phyloP scores from a whole-genome alignment of 495 filamentous ascomycete species.

The Penicillium soppii region DNA sequence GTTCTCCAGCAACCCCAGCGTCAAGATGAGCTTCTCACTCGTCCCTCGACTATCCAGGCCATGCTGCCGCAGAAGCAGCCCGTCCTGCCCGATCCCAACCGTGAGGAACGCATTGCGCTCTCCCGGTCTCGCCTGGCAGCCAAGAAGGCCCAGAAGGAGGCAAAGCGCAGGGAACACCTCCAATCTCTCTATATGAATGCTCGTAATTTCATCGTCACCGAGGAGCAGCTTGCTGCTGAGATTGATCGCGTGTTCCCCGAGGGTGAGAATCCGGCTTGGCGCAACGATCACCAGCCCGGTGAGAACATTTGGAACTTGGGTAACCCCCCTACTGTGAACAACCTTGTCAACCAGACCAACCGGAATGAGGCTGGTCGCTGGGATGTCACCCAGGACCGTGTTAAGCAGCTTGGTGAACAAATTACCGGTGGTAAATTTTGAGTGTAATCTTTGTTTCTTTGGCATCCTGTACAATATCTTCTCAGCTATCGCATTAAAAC shows the following conservation, averaged over 20 bases:
- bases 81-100: slow-evolving; percentile 46
- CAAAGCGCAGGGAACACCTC: slow-evolving; percentile 45
- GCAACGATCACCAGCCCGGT: slow-evolving; percentile 41
- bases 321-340: slow-evolving; percentile 49
- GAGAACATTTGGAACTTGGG: slow-evolving; percentile 60
- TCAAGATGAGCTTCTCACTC: slow-evolving; percentile 63
- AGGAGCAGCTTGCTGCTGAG: slow-evolving; percentile 57
- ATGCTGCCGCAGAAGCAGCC: slow-evolving; percentile 38
- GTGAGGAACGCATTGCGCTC: slow-evolving; percentile 42
- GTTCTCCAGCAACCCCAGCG: slow-evolving; percentile 51
- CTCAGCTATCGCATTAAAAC: slow-evolving; percentile 19
- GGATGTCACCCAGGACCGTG: slow-evolving; percentile 53
- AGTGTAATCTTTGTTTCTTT: slow-evolving; percentile 12
- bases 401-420: slow-evolving; percentile 64
- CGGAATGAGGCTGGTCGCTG: slow-evolving; percentile 34
- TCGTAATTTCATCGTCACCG: slow-evolving; percentile 62
- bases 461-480: slow-evolving; percentile 31
- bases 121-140: slow-evolving; percentile 41
- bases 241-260: slow-evolving; percentile 61
- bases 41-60: slow-evolving; percentile 44
- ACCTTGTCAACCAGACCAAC: slow-evolving; percentile 30
- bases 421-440: slow-evolving; percentile 69
- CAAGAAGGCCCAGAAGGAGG: slow-evolving; percentile 36
- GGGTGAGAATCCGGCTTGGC: slow-evolving; percentile 49
- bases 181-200: slow-evolving; percentile 67